Conservation (phyloP, 1,284 basidiomycete species). For the Malassezia psittaci region DNA sequence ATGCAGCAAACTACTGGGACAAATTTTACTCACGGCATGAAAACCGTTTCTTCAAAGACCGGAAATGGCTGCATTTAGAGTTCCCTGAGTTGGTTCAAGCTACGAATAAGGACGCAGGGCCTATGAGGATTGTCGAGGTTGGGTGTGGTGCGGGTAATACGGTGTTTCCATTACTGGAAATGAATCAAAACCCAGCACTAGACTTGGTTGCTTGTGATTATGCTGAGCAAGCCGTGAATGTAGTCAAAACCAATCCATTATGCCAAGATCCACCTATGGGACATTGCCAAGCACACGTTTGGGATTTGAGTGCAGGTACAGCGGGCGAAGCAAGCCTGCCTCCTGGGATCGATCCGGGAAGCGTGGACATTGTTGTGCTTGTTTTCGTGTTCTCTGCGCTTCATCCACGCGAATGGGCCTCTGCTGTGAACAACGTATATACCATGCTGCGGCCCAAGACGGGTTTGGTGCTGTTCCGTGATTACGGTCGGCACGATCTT, state of each 20-base stretch:
- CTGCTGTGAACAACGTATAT: conserved; percentile 70
- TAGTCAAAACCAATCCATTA: conserved; percentile 59
- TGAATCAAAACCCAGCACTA: conserved; percentile 72
- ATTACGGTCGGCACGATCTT: conserved; percentile 85
- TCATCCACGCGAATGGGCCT: conserved; percentile 82
- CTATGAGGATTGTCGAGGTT: conserved; percentile 34
- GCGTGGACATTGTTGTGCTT: conserved; percentile 77
- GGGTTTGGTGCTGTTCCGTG: conserved; percentile 73
- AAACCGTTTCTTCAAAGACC: conserved; percentile 45
- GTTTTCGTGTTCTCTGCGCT: conserved; percentile 91
- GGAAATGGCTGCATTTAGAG: conserved; percentile 42
- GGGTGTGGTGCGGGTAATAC: conserved; percentile 65
- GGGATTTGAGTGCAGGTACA: conserved; percentile 59
- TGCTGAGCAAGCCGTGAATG: conserved; percentile 71
- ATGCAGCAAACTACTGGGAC: conserved; percentile 38
- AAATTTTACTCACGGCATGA: conserved; percentile 38
- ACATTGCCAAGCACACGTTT: conserved; percentile 68
- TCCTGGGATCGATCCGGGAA: conserved; percentile 45
- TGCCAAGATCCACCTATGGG: conserved; percentile 17
- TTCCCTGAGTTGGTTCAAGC: conserved; percentile 41
- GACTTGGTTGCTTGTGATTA: conserved; percentile 78
- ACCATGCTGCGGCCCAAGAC: conserved; percentile 68
- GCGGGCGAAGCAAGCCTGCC: conserved; percentile 16
- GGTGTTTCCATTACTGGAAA: conserved; percentile 72
- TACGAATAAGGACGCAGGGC: conserved; percentile 18